Evolutionary conservation across 192 early-diverging fungal species (phyloP).

Genomic region (Phlyctochytrium planicorne): DNA sequence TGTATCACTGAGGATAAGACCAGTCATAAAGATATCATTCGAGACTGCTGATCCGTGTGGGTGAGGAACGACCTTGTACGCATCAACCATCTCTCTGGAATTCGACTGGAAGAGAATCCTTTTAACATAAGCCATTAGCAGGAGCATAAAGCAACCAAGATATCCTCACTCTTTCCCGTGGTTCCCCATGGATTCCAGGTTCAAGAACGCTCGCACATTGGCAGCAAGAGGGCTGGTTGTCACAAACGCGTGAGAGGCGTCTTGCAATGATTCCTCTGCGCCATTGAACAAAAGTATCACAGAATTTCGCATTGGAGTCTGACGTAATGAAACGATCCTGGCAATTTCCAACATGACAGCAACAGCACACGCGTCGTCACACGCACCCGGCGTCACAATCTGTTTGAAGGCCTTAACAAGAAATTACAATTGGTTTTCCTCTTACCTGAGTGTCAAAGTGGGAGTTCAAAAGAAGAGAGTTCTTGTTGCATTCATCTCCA

Average conservation of each 20-base stretch:
- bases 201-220: slow-evolving; percentile 64
- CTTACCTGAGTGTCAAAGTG: slow-evolving; percentile 68
- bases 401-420: neutral
- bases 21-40: slow-evolving; percentile 50
- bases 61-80: slow-evolving; percentile 54
- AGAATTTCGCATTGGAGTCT: slow-evolving; percentile 31
- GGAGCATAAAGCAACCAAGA: too few species aligned
- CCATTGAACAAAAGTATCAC: slow-evolving; percentile 66
- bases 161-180: slow-evolving; percentile 55
- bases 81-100: slow-evolving; percentile 61
- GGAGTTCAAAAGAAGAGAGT: slow-evolving; percentile 68
- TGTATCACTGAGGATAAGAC: slow-evolving; percentile 69
- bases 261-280: slow-evolving; percentile 74
- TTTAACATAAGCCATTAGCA: too few species aligned
- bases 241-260: slow-evolving; percentile 74
- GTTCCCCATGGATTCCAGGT: slow-evolving; percentile 73
- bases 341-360: slow-evolving; percentile 70
- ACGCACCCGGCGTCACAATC: slow-evolving; percentile 46
- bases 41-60: slow-evolving; percentile 66
- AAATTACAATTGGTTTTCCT: neutral
- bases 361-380: slow-evolving; percentile 69
- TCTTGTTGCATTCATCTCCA: slow-evolving; percentile 59
- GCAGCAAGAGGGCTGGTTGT: slow-evolving; percentile 44
- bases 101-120: slow-evolving; percentile 79
- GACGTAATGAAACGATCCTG: slow-evolving; percentile 30